phyloP scores from a whole-genome alignment of 768 basidiomycete genomes.

The Dacryopinax spathularia region DNA sequence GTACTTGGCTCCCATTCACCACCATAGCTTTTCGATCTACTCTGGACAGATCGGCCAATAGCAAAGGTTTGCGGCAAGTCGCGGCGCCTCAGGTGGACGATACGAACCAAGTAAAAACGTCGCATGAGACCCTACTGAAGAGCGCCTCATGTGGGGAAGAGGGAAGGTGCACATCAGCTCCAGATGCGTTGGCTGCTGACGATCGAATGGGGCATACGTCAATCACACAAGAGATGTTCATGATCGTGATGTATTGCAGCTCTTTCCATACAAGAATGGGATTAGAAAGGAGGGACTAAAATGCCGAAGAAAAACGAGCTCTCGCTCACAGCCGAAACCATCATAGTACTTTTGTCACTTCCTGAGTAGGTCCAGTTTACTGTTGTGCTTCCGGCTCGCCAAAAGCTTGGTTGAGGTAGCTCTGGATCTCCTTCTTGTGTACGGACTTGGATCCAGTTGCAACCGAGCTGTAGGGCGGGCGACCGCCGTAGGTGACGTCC shows the following conservation, averaged over 20 bases:
- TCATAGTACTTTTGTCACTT: not conserved
- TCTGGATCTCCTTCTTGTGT: conserved; percentile 84
- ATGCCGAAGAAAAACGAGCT: not conserved
- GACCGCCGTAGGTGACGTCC: conserved; percentile 82
- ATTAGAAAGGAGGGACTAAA: not conserved
- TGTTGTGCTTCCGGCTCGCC: conserved; percentile 2
- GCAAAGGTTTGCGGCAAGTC: too few species aligned
- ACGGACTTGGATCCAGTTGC: conserved; percentile 82
- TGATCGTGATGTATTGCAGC: conserved; percentile 3
- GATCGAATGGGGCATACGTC: too few species aligned
- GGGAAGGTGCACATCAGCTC: too few species aligned
- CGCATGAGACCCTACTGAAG: too few species aligned
- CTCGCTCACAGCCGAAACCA: not conserved
- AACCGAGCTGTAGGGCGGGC: conserved; percentile 81
- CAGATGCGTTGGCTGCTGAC: too few species aligned
- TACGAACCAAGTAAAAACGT: too few species aligned
- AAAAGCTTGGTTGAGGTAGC: conserved; percentile 37
- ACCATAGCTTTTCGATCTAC: too few species aligned
- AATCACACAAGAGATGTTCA: too few species aligned
- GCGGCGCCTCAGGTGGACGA: too few species aligned
- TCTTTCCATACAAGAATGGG: conserved; percentile 1
- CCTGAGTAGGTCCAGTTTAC: conserved; percentile 2
- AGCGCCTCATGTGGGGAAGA: too few species aligned
- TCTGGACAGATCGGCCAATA: too few species aligned
- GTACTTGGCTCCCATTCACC: too few species aligned